Percentiles rank a stretch among this genome's conserved stretches.
phyloP scores from a whole-genome alignment of 176 grass and related monocot species.

The Cymbopogon citratus region DNA sequence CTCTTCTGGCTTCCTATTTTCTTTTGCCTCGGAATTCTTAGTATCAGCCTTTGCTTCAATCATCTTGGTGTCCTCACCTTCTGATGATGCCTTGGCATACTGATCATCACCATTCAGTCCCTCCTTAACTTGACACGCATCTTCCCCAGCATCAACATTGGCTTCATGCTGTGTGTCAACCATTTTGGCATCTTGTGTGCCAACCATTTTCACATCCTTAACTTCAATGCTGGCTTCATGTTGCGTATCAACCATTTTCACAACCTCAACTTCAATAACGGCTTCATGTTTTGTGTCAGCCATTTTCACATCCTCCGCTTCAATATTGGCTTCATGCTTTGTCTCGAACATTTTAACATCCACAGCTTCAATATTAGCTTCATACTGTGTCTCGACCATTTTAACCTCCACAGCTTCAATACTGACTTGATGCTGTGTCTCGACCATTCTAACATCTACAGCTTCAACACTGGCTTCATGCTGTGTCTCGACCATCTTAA shows the following conservation, averaged over 20 bases:
- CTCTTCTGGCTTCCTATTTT: neutral
- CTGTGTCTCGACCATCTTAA: neutral
- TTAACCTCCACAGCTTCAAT: neutral
- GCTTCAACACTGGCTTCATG: neutral
- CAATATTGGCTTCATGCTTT: neutral
- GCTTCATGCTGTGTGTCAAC: neutral
- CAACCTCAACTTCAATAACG: neutral
- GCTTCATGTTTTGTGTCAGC: slow-evolving; percentile 4
- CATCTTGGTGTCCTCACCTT: neutral
- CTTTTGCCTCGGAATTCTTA: neutral
- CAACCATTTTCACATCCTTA: neutral
- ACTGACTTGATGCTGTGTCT: neutral
- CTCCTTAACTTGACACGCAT: neutral
- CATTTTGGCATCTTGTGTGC: slow-evolving; percentile 21
- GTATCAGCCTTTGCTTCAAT: neutral
- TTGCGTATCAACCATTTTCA: neutral
- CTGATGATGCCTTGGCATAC: neutral
- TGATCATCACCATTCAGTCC: neutral
- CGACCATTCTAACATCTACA: neutral
- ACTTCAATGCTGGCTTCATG: slow-evolving; percentile 7
- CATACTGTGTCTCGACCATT: neutral
- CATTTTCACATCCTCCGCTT: neutral
- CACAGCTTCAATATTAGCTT: neutral
- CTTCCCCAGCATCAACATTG: neutral
- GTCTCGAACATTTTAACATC: neutral